Conservation (phyloP, 1,284 basidiomycete genomes). For the Ceratobasidium sp. region DNA sequence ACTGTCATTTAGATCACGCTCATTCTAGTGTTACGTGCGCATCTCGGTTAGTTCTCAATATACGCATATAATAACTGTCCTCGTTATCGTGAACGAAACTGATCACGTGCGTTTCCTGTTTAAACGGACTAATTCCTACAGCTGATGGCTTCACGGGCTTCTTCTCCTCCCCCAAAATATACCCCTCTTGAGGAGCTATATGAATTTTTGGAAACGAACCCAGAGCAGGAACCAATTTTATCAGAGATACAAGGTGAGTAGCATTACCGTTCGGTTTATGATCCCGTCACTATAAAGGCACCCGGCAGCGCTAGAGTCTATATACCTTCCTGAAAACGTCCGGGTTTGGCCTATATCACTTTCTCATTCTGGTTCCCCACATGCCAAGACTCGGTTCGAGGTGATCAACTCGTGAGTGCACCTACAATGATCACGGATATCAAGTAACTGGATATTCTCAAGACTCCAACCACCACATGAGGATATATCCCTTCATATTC, state of each 20-base stretch:
- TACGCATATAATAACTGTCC: background rate
- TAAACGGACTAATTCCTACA: too few relatives aligned
- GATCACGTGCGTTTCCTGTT: conserved; percentile 8
- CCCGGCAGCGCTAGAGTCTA: conserved; percentile 25
- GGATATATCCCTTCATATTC: conserved; percentile 63
- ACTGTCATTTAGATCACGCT: conserved; percentile 11
- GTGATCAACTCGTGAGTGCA: conserved; percentile 20
- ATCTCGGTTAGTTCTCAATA: background rate
- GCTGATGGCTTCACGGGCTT: conserved; percentile 32
- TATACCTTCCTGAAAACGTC: conserved; percentile 29
- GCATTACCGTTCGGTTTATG: background rate
- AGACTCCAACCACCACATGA: conserved; percentile 65
- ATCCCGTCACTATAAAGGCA: too few relatives aligned
- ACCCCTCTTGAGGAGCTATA: conserved; percentile 32
- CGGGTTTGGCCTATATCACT: conserved; percentile 37
- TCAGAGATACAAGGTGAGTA: conserved; percentile 28
- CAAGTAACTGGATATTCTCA: background rate
- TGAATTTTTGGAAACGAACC: conserved; percentile 10
- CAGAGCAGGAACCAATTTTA: conserved; percentile 24
- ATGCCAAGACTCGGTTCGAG: conserved; percentile 26
- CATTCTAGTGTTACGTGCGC: conserved; percentile 1
- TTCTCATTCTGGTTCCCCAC: conserved; percentile 16
- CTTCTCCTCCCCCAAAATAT: conserved; percentile 29
- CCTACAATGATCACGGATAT: background rate
- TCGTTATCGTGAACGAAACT: background rate